A percentile compares a stretch with the other conserved stretches of the same genome.
phyloP scores from a whole-genome alignment of 257 asterid species.

The Pogostemon cablin region DNA sequence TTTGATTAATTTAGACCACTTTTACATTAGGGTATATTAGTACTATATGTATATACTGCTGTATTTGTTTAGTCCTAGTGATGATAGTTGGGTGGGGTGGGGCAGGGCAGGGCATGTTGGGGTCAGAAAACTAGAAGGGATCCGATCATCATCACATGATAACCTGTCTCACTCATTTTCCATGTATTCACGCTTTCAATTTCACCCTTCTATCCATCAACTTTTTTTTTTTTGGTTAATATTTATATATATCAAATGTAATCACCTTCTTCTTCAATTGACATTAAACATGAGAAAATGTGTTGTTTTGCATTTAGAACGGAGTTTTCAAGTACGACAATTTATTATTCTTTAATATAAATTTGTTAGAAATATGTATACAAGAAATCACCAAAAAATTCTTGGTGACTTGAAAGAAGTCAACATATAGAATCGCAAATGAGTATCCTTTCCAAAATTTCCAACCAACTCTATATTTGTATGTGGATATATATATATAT shows the following conservation, averaged over 20 bases:
- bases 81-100: neutral
- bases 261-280: no score
- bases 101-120: neutral
- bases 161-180: conserved; percentile 22
- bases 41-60: no score
- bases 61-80: neutral
- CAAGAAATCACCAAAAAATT: neutral
- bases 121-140: conserved; percentile 30
- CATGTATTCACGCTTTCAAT: conserved; percentile 3
- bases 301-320: no score
- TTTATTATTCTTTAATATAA: no score
- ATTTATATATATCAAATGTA: no score
- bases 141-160: conserved; percentile 15
- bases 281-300: no score
- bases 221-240: no score
- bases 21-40: no score
- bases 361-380: no score
- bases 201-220: neutral
- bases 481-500: no score
- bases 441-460: neutral
- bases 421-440: neutral
- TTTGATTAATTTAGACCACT: no score
- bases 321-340: no score
- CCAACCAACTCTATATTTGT: neutral
- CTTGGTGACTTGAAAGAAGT: neutral